Evolutionary conservation across 139 green algal species (phyloP).

Genomic region (Monoraphidium neglectum): DNA sequence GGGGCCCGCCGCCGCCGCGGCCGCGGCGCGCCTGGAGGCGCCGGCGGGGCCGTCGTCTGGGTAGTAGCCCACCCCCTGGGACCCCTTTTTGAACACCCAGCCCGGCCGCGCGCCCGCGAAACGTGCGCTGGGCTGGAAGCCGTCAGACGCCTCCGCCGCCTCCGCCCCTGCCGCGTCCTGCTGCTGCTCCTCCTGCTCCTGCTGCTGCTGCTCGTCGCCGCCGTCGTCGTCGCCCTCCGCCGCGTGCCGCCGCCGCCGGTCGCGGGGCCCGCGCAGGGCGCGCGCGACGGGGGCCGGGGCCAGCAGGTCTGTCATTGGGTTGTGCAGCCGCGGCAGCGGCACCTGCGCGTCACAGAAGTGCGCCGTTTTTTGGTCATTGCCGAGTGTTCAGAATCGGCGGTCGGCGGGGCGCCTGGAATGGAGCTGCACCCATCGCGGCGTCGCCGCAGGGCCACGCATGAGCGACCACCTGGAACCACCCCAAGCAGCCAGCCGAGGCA

Average conservation of each 20-base stretch:
- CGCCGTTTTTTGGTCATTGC: no score
- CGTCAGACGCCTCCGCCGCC: neutral
- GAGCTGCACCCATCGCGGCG: no score
- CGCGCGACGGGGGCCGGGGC: constrained; percentile 16
- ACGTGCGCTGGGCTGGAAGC: constrained; percentile 45
- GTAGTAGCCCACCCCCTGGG: constrained; percentile 85
- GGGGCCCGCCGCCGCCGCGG: constrained; percentile 49
- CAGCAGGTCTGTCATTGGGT: constrained; percentile 93
- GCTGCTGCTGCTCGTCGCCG: neutral
- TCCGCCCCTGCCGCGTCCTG: neutral
- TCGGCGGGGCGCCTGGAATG: no score
- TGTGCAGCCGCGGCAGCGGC: constrained; percentile 86
- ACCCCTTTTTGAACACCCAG: constrained; percentile 73
- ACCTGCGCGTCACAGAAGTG: no score
- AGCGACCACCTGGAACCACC: no score
- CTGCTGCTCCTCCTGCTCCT: neutral
- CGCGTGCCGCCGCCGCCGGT: neutral
- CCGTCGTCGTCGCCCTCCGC: constrained; percentile 9
- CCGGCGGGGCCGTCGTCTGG: constrained; percentile 38
- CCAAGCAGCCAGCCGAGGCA: no score
- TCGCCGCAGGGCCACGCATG: no score
- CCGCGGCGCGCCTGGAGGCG: constrained; percentile 4
- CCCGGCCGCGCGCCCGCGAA: constrained; percentile 66
- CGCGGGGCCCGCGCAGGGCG: neutral
- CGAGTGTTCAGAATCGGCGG: no score